Evolutionary conservation across 202 grass and related monocot species (phyloP).

Genomic region (Carex arenaria): DNA sequence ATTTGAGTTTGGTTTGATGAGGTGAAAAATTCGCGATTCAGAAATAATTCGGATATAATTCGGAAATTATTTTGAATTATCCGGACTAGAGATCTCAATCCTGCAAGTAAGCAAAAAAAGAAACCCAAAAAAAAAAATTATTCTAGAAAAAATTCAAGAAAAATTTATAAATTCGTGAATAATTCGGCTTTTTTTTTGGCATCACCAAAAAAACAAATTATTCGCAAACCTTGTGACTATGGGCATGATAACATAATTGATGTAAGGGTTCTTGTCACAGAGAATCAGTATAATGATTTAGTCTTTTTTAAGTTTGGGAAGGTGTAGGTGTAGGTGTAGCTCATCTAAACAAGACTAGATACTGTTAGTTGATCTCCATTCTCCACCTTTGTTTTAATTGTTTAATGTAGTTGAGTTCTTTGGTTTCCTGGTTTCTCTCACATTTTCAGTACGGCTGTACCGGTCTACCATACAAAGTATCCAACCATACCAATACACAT

Average conservation of each 20-base stretch:
- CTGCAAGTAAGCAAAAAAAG: too few species aligned
- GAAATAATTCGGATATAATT: too few species aligned
- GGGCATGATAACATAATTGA: background rate
- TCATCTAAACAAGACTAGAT: conserved; percentile 35
- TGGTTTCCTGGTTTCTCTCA: conserved; percentile 1
- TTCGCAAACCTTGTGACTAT: too few species aligned
- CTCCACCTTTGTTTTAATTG: background rate
- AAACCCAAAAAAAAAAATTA: too few species aligned
- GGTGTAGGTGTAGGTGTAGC: conserved; percentile 39
- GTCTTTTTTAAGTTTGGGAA: conserved; percentile 29
- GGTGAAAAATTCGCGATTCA: too few species aligned
- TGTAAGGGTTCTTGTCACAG: background rate
- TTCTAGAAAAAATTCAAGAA: too few species aligned
- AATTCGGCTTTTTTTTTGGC: too few species aligned
- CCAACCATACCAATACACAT: background rate
- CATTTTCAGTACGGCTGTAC: background rate
- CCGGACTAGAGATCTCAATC: too few species aligned
- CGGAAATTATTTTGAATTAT: too few species aligned
- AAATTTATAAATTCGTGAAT: too few species aligned
- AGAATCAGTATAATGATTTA: background rate
- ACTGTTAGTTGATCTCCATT: background rate
- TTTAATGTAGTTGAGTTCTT: background rate
- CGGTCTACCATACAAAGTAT: conserved; percentile 5
- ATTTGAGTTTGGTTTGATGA: too few species aligned
- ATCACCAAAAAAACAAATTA: too few species aligned